Evolutionary conservation across 768 basidiomycete genomes (phyloP), one percentile per base, ranked within the genome.

Genomic region (Lepiota brunneoincarnata): DNA sequence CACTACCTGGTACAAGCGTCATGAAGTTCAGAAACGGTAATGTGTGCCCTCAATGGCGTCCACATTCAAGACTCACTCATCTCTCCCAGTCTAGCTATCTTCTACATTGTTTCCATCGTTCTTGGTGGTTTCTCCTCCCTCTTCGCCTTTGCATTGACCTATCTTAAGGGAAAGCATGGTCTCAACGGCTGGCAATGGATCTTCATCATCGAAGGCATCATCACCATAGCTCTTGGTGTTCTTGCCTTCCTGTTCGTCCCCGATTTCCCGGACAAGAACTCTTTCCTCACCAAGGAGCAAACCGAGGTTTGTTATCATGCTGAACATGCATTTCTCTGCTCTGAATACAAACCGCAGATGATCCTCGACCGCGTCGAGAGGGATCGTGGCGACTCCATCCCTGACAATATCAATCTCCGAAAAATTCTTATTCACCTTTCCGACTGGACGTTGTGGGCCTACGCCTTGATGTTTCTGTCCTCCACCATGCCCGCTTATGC

Each of bases 1-100:
- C 38, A 70, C 72, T 0, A 74, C 72, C 7, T 76, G 74, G 73
- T 73, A 74, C 58, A 72, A 67, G 26, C 70, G 75, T 3, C 67
- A 73, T 49, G 75, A 77, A 60, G 73, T 76, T 6, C 74, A 77
- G 52, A 75, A 72, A 40, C 69, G 71, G 50, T 51, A 21, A 41
- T 5, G 66, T 64, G 17, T 18, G 12, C 41, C 21, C 7, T 23
- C 11, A 20, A 15, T 26, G 14, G 9, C 12, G 23, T 31, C 15
- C 12, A 12, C 18, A 28, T 7, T 58, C 39, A 17, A 1, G 14
- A 44, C 18, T 39, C 17, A 20, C 6, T 37, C 23, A 14, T 12
- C 20, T 9, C 41, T 12, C 3, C 24, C 21, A 67, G 67, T 15
- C 60, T 72, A 7, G 68, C 69, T 4, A 59, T 59, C 14, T 69